Evolutionary conservation across 176 grass and related monocot genomes (phyloP).

Genomic region (Aegilops bicornis): DNA sequence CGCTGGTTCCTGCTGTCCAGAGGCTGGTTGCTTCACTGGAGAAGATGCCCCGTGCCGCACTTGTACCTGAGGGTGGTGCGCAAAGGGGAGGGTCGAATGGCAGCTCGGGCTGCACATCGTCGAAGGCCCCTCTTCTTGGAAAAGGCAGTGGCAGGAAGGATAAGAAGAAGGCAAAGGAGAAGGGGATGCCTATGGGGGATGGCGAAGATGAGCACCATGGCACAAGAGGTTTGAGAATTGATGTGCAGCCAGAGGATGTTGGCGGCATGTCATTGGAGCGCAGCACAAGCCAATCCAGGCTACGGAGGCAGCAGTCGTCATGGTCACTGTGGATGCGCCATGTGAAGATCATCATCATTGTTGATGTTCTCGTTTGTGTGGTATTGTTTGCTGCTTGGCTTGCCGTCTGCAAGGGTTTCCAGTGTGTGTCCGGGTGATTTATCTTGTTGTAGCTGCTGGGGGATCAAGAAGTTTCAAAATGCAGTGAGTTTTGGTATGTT

Average conservation of each 20-base stretch:
- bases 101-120: constrained; percentile 46
- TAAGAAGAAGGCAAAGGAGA: constrained; percentile 59
- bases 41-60: constrained; percentile 70
- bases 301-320: constrained; percentile 40
- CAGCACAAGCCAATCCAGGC: constrained; percentile 48
- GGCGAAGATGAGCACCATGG: constrained; percentile 29
- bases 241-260: constrained; percentile 45
- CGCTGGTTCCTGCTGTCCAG: constrained; percentile 66
- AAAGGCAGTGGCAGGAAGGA: constrained; percentile 66
- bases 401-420: constrained; percentile 75
- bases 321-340: constrained; percentile 53
- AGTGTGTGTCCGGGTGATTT: constrained; percentile 52
- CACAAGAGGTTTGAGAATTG: constrained; percentile 47
- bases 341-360: constrained; percentile 66
- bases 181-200: background rate
- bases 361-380: constrained; percentile 63
- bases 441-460: background rate
- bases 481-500: constrained; percentile 7
- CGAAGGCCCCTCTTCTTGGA: constrained; percentile 67
- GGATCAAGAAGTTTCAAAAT: background rate
- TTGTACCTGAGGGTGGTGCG: constrained; percentile 33
- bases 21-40: constrained; percentile 68
- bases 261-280: constrained; percentile 48
- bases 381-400: constrained; percentile 72
- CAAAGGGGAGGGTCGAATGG: constrained; percentile 34